Evolutionary conservation across 306 rosid species (phyloP), one percentile per base, ranked within the genome.

Genomic region (Fragaria vesca): DNA sequence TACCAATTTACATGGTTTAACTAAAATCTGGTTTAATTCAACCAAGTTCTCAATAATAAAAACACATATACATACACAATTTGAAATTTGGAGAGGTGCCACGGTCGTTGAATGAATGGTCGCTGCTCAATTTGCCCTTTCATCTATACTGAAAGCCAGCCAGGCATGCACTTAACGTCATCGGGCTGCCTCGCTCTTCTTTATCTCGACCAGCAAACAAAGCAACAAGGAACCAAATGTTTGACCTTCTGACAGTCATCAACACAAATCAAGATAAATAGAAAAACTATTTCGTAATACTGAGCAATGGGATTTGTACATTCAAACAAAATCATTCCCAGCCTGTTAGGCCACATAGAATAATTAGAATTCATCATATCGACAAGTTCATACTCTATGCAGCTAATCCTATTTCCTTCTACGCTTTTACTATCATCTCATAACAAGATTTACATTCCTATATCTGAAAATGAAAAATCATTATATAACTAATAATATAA

Each of bases 361-460:
- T 18, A 17, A 51, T 5, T 1, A 1, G 57, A 16, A 17, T 16
- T 51, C 57, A 51, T 51, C 21, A 51, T 51, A 51, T 51, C n/a
- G 18, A 52, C 58, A n/a, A 7, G 62, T 55, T n/a, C 62, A 55
- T 55, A 8, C 30, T 28, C 38, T 61, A 11, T 11, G 66, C 38
- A 61, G 32, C 66, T 24, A 12, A 26, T 24, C 36, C 36, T 32
- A 32, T 32, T 32, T 32, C 36, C 36, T 32, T 32, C 4, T 32
- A 32, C 12, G 47, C 47, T 43, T 42, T 11, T n/a, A 72, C 63
- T 34, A 32, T 12, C 2, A 40, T 48, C 48, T 65, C 46, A 72
- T 36, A 79, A 77, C 73, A 77, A 61, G 85, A 87, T 85, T 79
- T 84, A 87, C 87, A 91, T 77, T 4, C 48, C 87, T 78, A 78